Base-by-base conservation (phyloP, 257 asterid genomes). In the Scutellaria barbata region DNA sequence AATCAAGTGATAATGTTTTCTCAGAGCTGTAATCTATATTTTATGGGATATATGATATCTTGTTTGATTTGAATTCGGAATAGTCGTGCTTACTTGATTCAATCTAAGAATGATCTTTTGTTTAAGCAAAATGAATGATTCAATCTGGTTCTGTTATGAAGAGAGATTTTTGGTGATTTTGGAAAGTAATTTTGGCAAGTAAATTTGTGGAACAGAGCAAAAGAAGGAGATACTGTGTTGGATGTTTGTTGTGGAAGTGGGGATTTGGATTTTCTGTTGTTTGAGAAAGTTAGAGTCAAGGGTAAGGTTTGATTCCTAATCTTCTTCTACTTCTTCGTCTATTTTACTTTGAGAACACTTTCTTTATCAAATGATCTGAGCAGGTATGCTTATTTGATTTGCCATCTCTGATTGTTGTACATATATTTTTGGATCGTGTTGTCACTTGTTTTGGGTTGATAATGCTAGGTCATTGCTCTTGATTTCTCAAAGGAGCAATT, bases 241-340 rank as follows among this genome's bases (percentile, higher is more conserved):
- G 98, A 89, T 77, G 81, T 92, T 70, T 92, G 98, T 71, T 89
- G 96, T 80, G 98, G 96, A 74, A 92, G 94, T 81, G 96, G 98
- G 61, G 98, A 92, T 82, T 80, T 89, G 88, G 84, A 92, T 41
- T 92, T 92, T 80, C 89, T 88, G 40, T 55, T 92, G 75, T 89
- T 92, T 13, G 90, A 89, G 76, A 92, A 81, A 85, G 96, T 92
- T 72, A 94, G 98, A 72, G 30, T 72, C 43, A 69, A 37, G 47
- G 96, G 98, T 79, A 82, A 92, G 92, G 98, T 89, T 79, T 53
- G 73, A 47, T 67, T 66, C 75, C 35, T 61, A 75, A 7, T 59
- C 60, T 30, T 57, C 47, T 58, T 63, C 35, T 46, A 47, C 39
- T 3, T 60, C 25, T 1, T 22, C 2, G 25, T 22, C 8, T 51